Evolutionary conservation across 2,329 filamentous ascomycete genomes (phyloP).

Genomic region (Xylaria arbuscula): DNA sequence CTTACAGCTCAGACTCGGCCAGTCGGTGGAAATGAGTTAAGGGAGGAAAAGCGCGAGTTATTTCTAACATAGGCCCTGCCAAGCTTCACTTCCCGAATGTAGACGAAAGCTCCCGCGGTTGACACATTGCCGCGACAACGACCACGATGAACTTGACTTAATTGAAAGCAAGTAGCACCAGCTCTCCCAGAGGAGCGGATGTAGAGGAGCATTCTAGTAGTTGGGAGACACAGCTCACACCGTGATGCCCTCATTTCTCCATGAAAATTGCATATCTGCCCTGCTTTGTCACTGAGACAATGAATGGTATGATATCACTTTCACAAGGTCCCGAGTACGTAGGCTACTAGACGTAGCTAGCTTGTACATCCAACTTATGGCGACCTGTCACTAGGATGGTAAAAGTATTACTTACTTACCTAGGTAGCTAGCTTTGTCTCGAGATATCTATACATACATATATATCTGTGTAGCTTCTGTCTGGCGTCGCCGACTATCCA

Average conservation of each 20-base stretch:
- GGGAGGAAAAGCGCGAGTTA: neutral
- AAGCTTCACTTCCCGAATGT: neutral
- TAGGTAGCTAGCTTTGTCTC: too few species aligned
- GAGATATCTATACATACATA: neutral
- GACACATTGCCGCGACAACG: neutral
- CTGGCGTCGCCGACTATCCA: neutral
- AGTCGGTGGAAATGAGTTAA: neutral
- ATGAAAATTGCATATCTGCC: too few species aligned
- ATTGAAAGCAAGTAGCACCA: neutral
- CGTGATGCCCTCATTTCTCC: too few species aligned
- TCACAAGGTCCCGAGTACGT: too few species aligned
- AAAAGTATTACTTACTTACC: too few species aligned
- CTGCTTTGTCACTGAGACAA: too few species aligned
- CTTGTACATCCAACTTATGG: too few species aligned
- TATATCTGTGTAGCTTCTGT: neutral
- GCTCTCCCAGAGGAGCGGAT: neutral
- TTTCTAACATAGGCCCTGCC: neutral
- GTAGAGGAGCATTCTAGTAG: neutral
- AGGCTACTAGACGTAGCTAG: too few species aligned
- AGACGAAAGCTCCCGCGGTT: neutral
- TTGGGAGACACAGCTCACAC: neutral
- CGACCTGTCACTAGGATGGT: too few species aligned
- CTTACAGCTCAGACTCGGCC: conserved; percentile 2
- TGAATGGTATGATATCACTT: too few species aligned
- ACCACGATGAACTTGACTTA: neutral